Evolutionary conservation across 2,329 filamentous ascomycete genomes (phyloP), one percentile per base, ranked within the genome.

Genomic region (Shiraia sp.): DNA sequence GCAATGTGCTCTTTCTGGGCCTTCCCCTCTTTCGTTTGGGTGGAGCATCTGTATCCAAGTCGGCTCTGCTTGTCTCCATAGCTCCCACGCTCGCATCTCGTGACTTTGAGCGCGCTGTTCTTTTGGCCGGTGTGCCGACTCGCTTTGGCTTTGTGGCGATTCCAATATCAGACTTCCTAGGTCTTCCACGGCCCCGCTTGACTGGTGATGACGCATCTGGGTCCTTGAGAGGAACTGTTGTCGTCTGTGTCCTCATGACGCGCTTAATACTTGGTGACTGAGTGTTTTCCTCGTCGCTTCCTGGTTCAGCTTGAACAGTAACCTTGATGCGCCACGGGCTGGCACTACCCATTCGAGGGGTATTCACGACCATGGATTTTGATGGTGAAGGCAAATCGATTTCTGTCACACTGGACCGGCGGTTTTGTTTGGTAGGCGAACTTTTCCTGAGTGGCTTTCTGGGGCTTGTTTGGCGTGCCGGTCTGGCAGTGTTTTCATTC

Each of bases 271-370:
- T 61, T 13, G 66, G 68, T 9, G 66, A 68, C 33, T 50, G 43
- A 9, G 49, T 35, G 41, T 65, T 62, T 27, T 68, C 66, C 25
- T 53, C 55, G 36, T 69, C 64, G 40, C 53, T 61, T 13, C 62
- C 61, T 26, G 71, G 72, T 48, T 76, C 72, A 10, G 74, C 73
- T 49, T 77, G 63, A 8, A 78, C 75, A 2, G 75, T 78, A 40
- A 78, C 74, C 41, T 73, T 75, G 59, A 77, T 75, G 42, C 70
- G 68, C 73, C 72, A 76, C 14, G 75, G 75, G 51, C 72, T 76
- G 22, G 61, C 65, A 38, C 63, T 67, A 12, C 59, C 61, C 10
- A 59, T 53, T 10, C 65, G 55, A 13, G 67, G 69, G 6, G 73
- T 72, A 45, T 70, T 69, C 50, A 77, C 46, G 29, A 74, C 57